Evolutionary conservation across 345 rosid genomes (phyloP).

Genomic region (Tarenaya hassleriana): DNA sequence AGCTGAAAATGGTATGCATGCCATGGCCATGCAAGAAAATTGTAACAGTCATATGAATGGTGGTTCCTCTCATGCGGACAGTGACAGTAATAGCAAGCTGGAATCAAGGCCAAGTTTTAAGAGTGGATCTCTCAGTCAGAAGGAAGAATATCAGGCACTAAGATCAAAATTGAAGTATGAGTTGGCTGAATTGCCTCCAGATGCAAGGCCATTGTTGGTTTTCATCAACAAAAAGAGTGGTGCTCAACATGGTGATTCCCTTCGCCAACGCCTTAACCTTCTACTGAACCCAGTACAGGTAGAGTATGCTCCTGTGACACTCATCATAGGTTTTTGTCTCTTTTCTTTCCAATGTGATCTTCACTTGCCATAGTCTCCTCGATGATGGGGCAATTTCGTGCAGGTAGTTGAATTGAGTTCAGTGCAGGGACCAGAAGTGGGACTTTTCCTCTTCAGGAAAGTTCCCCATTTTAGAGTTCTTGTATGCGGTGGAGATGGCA

Average conservation of each 20-base stretch:
- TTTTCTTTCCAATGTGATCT: conserved; percentile 1
- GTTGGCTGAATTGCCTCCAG: conserved; percentile 63
- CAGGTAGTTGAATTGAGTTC: conserved; percentile 85
- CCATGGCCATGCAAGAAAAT: conserved; percentile 40
- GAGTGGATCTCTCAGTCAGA: conserved; percentile 60
- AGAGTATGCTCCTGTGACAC: conserved; percentile 14
- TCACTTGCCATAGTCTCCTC: neutral
- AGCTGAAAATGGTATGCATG: conserved; percentile 38
- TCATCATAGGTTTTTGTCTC: neutral
- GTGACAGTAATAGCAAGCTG: conserved; percentile 39
- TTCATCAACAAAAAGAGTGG: conserved; percentile 92
- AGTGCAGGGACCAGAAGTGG: conserved; percentile 72
- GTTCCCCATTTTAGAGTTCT: conserved; percentile 90
- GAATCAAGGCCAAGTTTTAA: conserved; percentile 49
- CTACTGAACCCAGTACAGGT: conserved; percentile 91
- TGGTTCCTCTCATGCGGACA: conserved; percentile 32
- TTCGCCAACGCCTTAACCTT: conserved; percentile 65
- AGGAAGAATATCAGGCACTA: conserved; percentile 64
- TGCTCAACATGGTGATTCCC: conserved; percentile 71
- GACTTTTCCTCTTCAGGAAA: conserved; percentile 71
- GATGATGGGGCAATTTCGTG: conserved; percentile 17
- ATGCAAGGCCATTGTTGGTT: conserved; percentile 79
- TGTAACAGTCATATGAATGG: conserved; percentile 36
- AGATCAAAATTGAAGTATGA: conserved; percentile 73
- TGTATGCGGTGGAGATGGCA: conserved; percentile 93